Base-by-base conservation (phyloP, 140 eudicot species). In the Bidens hawaiensis region DNA sequence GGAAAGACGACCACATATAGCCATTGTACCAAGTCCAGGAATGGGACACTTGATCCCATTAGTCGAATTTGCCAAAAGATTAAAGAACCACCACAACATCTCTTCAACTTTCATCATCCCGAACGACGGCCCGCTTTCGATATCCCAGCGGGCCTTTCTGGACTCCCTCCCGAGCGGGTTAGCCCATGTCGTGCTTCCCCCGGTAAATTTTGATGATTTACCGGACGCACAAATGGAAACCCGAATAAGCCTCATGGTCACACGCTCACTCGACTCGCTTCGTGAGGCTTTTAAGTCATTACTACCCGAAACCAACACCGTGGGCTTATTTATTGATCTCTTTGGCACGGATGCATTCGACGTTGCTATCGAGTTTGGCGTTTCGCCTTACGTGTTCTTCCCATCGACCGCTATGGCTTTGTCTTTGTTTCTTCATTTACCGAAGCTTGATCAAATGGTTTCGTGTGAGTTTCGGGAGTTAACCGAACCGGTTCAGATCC, bases 291-390 rank as follows among this genome's bases (percentile, higher is more conserved):
- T 86, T 28, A 26, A 52, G 52, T 16, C 81, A 0, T 49, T 79
- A 10, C 28, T 65, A 23, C 62, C 6, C 0, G 25, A 54, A 11
- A 45, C 26, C 5, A 67, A 51, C 11, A 12, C 78, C 43, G 83
- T 71, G 17, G 91, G 91, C 7, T 26, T 86, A 74, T 78, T 79
- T 55, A 61, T 79, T 27, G 89, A 83, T 65, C 69, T 79, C 4
- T 79, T 83, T 24, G 82, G 85, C n/a, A 80, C 83, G 0, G 82
- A 68, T 51, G 94, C 84, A 5, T 71, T 85, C 40, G 89, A 79
- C 43, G 83, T 78, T 6, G 95, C 95, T 13, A 31, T 27, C 3
- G 88, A 86, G 47, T 70, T 65, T 25, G 54, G 74, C 0, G 61
- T 86, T 24, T 30, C 83, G 2, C 69, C 81, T 15, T 86, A 83